Conservation (phyloP, 805 yeast species). For the Candida alai region DNA sequence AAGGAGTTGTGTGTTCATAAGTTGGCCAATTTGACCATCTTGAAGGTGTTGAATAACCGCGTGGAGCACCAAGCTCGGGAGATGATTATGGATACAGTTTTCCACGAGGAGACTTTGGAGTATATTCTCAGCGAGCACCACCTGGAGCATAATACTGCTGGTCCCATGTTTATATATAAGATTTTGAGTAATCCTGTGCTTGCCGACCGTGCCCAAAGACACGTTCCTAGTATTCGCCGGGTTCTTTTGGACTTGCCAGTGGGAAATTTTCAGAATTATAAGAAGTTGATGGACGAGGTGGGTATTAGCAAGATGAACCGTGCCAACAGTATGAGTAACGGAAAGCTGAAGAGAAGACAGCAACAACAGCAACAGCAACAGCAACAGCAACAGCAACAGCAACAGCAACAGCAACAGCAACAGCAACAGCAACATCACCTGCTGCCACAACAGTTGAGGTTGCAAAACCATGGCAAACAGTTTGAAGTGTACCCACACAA, state of each 20-base stretch:
- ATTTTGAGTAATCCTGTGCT: constrained; percentile 67
- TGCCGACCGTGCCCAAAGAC: constrained; percentile 46
- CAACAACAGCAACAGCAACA: constrained; percentile 5
- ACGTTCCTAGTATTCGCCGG: constrained; percentile 58
- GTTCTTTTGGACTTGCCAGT: constrained; percentile 59
- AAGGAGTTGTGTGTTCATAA: constrained; percentile 71
- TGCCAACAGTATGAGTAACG: constrained; percentile 22
- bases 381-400: constrained; percentile 1
- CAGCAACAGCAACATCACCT: constrained; percentile 2
- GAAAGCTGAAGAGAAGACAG: constrained; percentile 16
- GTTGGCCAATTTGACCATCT: constrained; percentile 75
- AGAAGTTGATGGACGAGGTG: constrained; percentile 87
- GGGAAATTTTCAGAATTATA: constrained; percentile 62
- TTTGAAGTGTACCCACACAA: too few species aligned
- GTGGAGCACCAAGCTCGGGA: constrained; percentile 60
- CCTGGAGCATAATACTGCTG: constrained; percentile 49
- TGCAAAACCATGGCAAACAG: too few species aligned
- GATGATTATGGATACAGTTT: constrained; percentile 58
- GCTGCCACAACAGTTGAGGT: constrained; percentile 2
- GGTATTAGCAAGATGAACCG: constrained; percentile 50
- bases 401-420: constrained; percentile 5
- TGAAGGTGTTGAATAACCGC: constrained; percentile 72
- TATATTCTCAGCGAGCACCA: constrained; percentile 60
- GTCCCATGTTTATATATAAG: constrained; percentile 66
- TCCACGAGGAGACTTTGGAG: constrained; percentile 51